These are phyloP conservation scores for Talaromyces amestolkiae DNA, from an alignment of 2,329 filamentous ascomycete genomes.

Conservation along the genomic window DNA sequence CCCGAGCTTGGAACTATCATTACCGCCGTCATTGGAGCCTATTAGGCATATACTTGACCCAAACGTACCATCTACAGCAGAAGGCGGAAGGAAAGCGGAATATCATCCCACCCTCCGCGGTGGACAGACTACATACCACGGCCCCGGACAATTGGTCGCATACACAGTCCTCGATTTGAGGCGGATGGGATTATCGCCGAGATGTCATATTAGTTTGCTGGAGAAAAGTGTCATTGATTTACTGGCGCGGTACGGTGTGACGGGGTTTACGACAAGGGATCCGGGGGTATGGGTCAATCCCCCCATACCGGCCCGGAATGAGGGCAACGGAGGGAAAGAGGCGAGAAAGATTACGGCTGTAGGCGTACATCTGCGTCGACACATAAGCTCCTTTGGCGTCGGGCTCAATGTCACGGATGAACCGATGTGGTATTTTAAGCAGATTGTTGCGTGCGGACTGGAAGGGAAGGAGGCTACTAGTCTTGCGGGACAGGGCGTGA, in stretches of 20 bases:
- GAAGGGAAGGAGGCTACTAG: conserved; percentile 77
- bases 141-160: conserved; percentile 86
- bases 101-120: conserved; percentile 74
- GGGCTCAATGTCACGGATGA: conserved; percentile 58
- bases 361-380: conserved; percentile 83
- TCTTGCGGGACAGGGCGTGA: conserved; percentile 55
- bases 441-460: conserved; percentile 89
- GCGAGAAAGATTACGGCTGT: conserved; percentile 77
- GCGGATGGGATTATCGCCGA: conserved; percentile 64
- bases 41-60: conserved; percentile 33
- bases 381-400: conserved; percentile 80
- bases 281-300: conserved; percentile 75
- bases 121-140: conserved; percentile 91
- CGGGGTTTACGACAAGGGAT: conserved; percentile 65
- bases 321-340: background rate
- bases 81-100: conserved; percentile 44
- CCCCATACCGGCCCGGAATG: background rate
- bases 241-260: conserved; percentile 60
- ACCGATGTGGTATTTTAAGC: conserved; percentile 64
- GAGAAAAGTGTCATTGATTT: conserved; percentile 72
- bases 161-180: conserved; percentile 87
- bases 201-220: conserved; percentile 73
- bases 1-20: conserved; percentile 40
- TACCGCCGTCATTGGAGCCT: conserved; percentile 36
- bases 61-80: background rate